Evolutionary conservation across 768 basidiomycete genomes (phyloP).

Genomic region (Suillus americanus): DNA sequence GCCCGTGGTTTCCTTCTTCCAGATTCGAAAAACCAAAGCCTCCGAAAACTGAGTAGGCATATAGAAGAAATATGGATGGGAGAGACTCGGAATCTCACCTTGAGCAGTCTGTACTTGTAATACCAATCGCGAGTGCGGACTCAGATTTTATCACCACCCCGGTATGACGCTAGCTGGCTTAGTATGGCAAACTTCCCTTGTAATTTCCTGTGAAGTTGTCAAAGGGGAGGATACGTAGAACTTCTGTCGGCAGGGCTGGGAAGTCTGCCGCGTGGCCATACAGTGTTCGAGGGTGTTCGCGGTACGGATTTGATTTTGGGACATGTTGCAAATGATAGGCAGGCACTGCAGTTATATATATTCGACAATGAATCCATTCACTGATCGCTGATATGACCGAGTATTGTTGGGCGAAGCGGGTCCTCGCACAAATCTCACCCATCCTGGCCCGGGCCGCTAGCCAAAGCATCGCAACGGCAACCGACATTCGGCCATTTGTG

Average conservation of each 20-base stretch:
- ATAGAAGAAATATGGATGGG: background rate
- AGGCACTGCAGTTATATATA: background rate
- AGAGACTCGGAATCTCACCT: background rate
- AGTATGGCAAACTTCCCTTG: background rate
- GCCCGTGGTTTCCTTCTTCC: background rate
- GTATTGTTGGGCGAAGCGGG: background rate
- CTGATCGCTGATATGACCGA: background rate
- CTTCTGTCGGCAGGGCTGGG: background rate
- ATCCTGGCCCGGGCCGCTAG: background rate
- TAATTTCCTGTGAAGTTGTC: background rate
- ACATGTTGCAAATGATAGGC: background rate
- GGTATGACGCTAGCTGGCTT: background rate
- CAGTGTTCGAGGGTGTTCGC: background rate
- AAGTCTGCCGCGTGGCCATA: background rate
- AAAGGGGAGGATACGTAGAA: background rate
- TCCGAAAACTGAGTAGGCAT: background rate
- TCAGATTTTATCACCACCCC: background rate
- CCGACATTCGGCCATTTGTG: background rate
- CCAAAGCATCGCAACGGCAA: background rate
- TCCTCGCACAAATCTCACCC: background rate
- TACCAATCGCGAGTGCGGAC: background rate
- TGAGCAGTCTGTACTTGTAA: background rate
- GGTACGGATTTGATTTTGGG: background rate
- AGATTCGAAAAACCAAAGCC: background rate
- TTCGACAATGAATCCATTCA: background rate